Evolutionary conservation across 2,329 filamentous ascomycete genomes (phyloP).

Genomic region (Aspergillus udagawae): DNA sequence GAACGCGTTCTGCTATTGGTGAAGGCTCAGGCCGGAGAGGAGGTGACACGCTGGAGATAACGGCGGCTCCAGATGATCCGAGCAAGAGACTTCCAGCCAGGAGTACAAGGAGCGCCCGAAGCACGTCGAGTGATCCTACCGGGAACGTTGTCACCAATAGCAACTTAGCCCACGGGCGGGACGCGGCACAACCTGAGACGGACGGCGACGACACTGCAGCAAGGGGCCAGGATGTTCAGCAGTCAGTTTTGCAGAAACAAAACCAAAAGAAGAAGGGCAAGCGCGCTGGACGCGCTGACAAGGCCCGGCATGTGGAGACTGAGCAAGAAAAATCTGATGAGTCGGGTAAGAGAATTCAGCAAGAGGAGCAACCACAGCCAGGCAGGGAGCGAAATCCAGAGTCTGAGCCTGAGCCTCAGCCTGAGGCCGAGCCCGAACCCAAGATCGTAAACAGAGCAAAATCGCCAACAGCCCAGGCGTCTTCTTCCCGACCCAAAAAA

Average conservation of each 20-base stretch:
- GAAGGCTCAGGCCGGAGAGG: not conserved
- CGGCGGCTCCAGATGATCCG: not conserved
- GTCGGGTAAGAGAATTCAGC: not conserved
- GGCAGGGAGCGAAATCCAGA: constrained; percentile 1
- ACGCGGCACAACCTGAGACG: not conserved
- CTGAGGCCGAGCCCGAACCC: constrained; percentile 7
- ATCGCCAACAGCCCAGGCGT: not conserved
- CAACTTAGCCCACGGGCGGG: not conserved
- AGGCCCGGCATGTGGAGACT: not conserved
- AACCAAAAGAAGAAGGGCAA: constrained; percentile 11
- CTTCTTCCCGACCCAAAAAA: constrained; percentile 9
- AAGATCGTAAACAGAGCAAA: not conserved
- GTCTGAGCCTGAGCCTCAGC: constrained; percentile 8
- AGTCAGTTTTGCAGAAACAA: not conserved
- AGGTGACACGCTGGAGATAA: not conserved
- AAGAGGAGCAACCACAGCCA: not conserved
- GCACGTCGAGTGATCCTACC: not conserved
- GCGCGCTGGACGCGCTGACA: constrained; percentile 14
- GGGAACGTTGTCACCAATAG: not conserved
- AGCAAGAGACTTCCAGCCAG: constrained; percentile 6
- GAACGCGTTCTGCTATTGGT: not conserved
- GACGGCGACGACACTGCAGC: constrained; percentile 1
- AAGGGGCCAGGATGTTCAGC: not conserved
- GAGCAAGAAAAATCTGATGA: not conserved
- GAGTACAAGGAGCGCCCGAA: constrained; percentile 6